These are phyloP conservation scores for Lachancea cidri DNA, from an alignment of 805 yeast species.

Conservation along the genomic window DNA sequence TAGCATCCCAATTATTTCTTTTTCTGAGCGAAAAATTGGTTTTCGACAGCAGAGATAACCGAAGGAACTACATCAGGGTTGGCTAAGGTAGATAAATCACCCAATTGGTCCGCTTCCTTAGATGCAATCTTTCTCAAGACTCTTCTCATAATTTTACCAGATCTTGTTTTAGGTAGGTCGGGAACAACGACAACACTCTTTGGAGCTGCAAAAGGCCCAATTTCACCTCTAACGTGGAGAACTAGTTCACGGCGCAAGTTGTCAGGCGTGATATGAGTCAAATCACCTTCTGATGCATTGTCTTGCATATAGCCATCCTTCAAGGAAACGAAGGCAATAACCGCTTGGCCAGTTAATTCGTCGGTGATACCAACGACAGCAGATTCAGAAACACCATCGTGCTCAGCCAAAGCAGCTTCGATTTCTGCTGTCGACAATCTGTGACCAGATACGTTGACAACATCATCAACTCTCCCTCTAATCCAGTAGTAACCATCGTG, in stretches of 20 bases:
- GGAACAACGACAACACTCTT: constrained; percentile 53
- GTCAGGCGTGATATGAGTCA: constrained; percentile 27
- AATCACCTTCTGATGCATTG: constrained; percentile 28
- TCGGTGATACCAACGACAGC: constrained; percentile 97
- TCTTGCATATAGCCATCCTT: constrained; percentile 43
- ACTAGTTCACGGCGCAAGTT: constrained; percentile 68
- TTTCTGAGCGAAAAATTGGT: constrained; percentile 29
- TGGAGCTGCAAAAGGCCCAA: constrained; percentile 92
- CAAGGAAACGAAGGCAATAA: constrained; percentile 87
- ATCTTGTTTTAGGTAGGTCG: constrained; percentile 96
- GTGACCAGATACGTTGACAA: constrained; percentile 96
- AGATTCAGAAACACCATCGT: constrained; percentile 77
- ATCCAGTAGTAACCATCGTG: constrained; percentile 97
- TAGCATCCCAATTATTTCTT: constrained; percentile 11
- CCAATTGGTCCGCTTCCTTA: constrained; percentile 88
- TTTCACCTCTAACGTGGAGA: constrained; percentile 83
- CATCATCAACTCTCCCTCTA: constrained; percentile 97
- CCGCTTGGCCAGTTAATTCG: constrained; percentile 97
- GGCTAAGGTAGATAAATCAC: constrained; percentile 85
- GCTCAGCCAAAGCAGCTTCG: constrained; percentile 83
- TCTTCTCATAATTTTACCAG: constrained; percentile 98
- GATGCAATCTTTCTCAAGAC: constrained; percentile 88
- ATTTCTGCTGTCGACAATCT: constrained; percentile 98
- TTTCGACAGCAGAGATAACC: constrained; percentile 62
- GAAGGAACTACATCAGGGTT: constrained; percentile 81